Base-by-base conservation (phyloP, 345 rosid species). In the Alliaria petiolata region DNA sequence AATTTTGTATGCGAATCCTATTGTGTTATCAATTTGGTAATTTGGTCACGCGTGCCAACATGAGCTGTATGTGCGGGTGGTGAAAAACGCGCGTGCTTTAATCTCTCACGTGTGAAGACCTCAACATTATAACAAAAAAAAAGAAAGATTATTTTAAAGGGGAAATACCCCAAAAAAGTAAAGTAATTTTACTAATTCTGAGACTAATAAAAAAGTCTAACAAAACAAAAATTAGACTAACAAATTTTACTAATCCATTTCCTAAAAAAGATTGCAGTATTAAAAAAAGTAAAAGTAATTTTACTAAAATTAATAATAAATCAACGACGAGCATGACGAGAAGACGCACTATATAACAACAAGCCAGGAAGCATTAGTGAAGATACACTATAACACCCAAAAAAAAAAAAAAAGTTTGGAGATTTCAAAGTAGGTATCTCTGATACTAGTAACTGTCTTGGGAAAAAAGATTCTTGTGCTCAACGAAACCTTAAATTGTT, bases 1-100 rank as follows among this genome's bases (percentile, higher is more conserved):
- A n/a, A n/a, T n/a, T n/a, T n/a, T n/a, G n/a, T n/a, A n/a, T n/a
- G 3, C 17, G 3, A 5, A 14, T 6, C 16, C 8, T n/a, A n/a
- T 42, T 4, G 46, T 6, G 19, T 14, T 42, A 26, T 14, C n/a
- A n/a, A n/a, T n/a, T n/a, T n/a, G n/a, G n/a, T n/a, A n/a, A n/a
- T n/a, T n/a, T n/a, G n/a, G 81, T 82, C 86, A 73, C 82, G 85
- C 86, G 89, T 83, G 83, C 83, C 82, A 79, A 79, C 25, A 19
- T 63, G 74, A 72, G 82, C 71, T 80, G 83, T 64, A 53, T 73
- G 82, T 76, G 77, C 45, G 73, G 67, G 62, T 42, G 38, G 65
- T 28, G 62, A 59, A 64, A 70, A 38, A 49, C 74, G 62, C 81
- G 87, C 88, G 87, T 85, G 90, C 84, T 73, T 47, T 25, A 76